Base-by-base conservation (phyloP, 2,329 filamentous ascomycete species). In the Ophiostoma tasmaniense region DNA sequence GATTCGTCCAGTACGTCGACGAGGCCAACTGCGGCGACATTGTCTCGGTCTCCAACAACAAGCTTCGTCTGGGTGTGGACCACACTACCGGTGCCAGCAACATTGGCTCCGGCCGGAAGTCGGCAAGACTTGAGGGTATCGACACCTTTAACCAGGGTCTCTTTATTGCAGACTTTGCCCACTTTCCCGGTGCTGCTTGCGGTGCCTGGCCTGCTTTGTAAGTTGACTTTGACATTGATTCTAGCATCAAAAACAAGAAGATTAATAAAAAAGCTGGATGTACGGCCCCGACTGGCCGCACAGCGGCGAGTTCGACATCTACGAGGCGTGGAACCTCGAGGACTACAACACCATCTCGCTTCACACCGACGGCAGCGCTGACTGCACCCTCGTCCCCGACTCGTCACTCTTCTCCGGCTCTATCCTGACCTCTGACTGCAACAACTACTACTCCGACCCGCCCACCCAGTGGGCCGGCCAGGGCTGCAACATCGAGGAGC, bases 161-260 rank as follows among this genome's bases (percentile, higher is more conserved):
- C 35, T 84, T 92, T 74, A 85, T 93, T 61, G 81, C 89, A 62
- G 87, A 91, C 75, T 85, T 92, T 72, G 81, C 80, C 17, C 89
- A 92, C 74, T 87, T 93, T 79, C 90, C 90, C 37, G 81, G 80
- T 68, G 82, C 83, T 11, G 80, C 82, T 61, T 92, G 90, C 73
- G 90, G 90, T 66, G 82, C 85, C 8, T 93, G 90, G 90, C 90
- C 90, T 3, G 88, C 89, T 79, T 83, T 89, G 82, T 86, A 79
- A 78, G 79, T 74, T 74, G 7, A 1, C 0, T 3, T 37, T 62
- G 3, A 8, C 14, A 13, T 64, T 35, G 4, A 20, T 8, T 30
- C 4, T 30, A n/a, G n/a, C n/a, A n/a, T n/a, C 4, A 30, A 17
- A 33, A 33, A 33, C 5, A 61, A 52, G 3, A 25, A 25, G 52